phyloP scores from a whole-genome alignment of 2,329 filamentous ascomycete genomes.

The Elsinoe australis region DNA sequence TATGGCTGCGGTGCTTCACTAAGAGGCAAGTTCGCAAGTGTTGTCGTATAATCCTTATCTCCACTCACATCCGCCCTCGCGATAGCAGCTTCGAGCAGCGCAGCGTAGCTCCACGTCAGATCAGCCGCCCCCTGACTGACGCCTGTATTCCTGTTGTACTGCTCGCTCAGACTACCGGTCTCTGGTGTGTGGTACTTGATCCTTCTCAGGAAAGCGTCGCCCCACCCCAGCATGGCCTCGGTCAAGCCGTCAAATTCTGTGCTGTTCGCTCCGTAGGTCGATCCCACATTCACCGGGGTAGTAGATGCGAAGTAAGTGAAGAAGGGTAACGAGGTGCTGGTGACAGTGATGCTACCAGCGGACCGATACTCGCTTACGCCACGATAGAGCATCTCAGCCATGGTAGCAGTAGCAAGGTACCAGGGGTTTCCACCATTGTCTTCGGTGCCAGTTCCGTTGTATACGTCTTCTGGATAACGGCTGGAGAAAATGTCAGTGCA shows the following conservation, averaged over 20 bases:
- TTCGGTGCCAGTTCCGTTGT: constrained; percentile 28
- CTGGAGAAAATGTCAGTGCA: constrained; percentile 19
- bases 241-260: constrained; percentile 24
- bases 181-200: constrained; percentile 29
- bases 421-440: constrained; percentile 30
- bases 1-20: not conserved
- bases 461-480: constrained; percentile 32
- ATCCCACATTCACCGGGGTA: constrained; percentile 21
- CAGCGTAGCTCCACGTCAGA: constrained; percentile 32
- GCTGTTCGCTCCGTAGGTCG: constrained; percentile 24
- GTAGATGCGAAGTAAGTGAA: constrained; percentile 30
- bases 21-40: constrained; percentile 23
- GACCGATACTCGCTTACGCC: constrained; percentile 22
- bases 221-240: constrained; percentile 28
- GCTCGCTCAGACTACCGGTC: constrained; percentile 26
- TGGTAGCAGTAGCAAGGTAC: constrained; percentile 31
- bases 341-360: constrained; percentile 24
- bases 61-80: constrained; percentile 24
- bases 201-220: constrained; percentile 30
- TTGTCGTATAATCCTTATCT: constrained; percentile 21
- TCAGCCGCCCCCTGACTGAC: constrained; percentile 26
- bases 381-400: constrained; percentile 29
- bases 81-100: constrained; percentile 27
- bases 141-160: constrained; percentile 29
- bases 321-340: constrained; percentile 28